A percentile compares a stretch with the other conserved stretches of the same genome.
phyloP scores from a whole-genome alignment of 495 filamentous ascomycete genomes.

The Clavariopsis aquatica region DNA sequence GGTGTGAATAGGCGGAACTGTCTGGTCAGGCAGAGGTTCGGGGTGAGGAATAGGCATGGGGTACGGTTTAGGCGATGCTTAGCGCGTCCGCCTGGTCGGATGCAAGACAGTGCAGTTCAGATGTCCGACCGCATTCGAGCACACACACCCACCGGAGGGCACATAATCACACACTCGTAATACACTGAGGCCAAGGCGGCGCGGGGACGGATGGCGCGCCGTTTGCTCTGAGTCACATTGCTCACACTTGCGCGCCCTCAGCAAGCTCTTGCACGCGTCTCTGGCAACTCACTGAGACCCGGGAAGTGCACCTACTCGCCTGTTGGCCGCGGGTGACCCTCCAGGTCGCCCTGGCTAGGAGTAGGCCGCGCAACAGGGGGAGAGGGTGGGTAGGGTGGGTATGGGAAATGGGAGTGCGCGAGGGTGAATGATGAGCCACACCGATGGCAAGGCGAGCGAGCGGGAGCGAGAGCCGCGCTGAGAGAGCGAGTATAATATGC shows the following conservation, averaged over 20 bases:
- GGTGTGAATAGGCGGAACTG: neutral
- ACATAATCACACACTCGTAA: no score
- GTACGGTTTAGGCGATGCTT: neutral
- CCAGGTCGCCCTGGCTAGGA: slow-evolving; percentile 31
- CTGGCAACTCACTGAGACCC: slow-evolving; percentile 23
- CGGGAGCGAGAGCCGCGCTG: slow-evolving; percentile 25
- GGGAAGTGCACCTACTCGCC: slow-evolving; percentile 13
- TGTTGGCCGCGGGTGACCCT: slow-evolving; percentile 29
- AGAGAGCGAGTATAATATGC: slow-evolving; percentile 14
- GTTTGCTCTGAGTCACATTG: slow-evolving; percentile 33
- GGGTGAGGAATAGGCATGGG: neutral
- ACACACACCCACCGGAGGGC: no score
- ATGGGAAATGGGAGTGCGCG: neutral
- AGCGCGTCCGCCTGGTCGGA: slow-evolving; percentile 22
- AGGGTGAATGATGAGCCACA: slow-evolving; percentile 24
- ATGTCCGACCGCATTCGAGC: no score
- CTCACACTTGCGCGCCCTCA: neutral
- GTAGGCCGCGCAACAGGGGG: slow-evolving; percentile 1
- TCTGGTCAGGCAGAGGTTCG: neutral
- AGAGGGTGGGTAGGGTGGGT: neutral
- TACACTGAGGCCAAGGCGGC: no score
- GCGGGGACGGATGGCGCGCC: no score
- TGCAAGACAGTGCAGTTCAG: neutral
- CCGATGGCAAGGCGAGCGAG: slow-evolving; percentile 3
- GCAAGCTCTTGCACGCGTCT: slow-evolving; percentile 23